A percentile compares a stretch with the other conserved stretches of the same genome.
Conservation (phyloP, 2,329 filamentous ascomycete species). For the Stagonosporopsis vannaccii region DNA sequence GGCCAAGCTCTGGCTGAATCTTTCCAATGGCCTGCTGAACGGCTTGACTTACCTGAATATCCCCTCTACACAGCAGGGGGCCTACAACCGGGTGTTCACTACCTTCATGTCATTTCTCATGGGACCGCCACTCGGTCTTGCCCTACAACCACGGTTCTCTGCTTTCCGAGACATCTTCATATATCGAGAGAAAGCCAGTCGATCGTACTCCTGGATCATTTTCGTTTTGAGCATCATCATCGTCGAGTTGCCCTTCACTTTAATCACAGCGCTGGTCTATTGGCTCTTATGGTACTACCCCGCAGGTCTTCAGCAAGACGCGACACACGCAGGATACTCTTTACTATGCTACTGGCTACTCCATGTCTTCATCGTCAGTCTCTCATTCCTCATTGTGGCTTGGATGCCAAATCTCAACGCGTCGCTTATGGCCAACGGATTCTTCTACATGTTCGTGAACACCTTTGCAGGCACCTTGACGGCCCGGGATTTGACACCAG, state of each 20-base stretch:
- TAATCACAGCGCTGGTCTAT: constrained; percentile 67
- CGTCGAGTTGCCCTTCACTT: constrained; percentile 72
- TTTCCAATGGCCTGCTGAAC: constrained; percentile 30
- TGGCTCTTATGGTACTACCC: constrained; percentile 72
- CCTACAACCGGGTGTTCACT: constrained; percentile 54
- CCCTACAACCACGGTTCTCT: constrained; percentile 55
- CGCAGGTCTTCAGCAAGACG: constrained; percentile 30
- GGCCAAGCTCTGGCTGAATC: constrained; percentile 34
- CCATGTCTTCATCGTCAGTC: constrained; percentile 5
- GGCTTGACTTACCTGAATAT: constrained; percentile 37
- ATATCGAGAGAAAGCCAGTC: constrained; percentile 66
- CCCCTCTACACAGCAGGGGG: constrained; percentile 38
- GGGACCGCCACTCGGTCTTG: constrained; percentile 49
- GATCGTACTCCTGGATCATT: constrained; percentile 75
- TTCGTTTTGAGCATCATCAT: constrained; percentile 74
- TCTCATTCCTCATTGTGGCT: constrained; percentile 9
- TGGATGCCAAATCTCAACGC: constrained; percentile 10
- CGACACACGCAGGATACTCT: constrained; percentile 1
- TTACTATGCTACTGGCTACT: constrained; percentile 1
- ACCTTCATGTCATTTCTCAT: constrained; percentile 58
- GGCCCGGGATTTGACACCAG: background rate
- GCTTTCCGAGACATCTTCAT: constrained; percentile 59
- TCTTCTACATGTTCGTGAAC: constrained; percentile 9
- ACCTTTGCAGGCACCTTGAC: constrained; percentile 7
- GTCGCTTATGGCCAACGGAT: constrained; percentile 6